Base-by-base conservation (phyloP, 257 asterid species). In the Pogostemon cablin region DNA sequence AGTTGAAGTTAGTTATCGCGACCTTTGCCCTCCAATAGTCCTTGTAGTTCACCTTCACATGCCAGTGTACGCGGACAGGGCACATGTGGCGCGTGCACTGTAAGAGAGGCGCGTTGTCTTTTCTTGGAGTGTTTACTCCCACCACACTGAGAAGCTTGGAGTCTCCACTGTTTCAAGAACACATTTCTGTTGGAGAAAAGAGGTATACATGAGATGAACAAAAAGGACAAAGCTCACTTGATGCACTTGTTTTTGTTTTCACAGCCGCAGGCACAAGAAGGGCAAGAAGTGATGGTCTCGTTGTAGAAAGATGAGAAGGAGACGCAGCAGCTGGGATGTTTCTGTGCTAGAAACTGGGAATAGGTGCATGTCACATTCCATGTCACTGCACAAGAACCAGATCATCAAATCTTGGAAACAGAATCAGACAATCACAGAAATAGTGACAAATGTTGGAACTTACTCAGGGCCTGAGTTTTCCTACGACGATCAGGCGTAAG, bases 61-160 rank as follows among this genome's bases (percentile, higher is more conserved):
- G 96, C 98, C 98, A 92, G n/a, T 92, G 97, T 68, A 91, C 91
- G 20, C 97, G 86, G 5, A 91, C 69, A 3, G 98, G 96, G 85
- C 98, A 89, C 98, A 91, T 89, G 44, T 91, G 98, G 85, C 82
- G 92, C 2, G 97, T 91, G 79, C 98, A 92, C 65, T 88, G 98
- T 9, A 92, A 7, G 32, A 88, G 74, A 1, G 98, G 95, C 0
- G 85, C 5, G 44, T 80, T 85, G 52, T 90, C 97, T 78, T 88
- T 90, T 74, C 83, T 74, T 0, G 97, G 97, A 9, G 97, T 90
- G 72, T 90, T 90, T 74, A 90, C 42, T 11, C 97, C 97, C 67
- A 83, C 87, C 74, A 67, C 83, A 20, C 84, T 88, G 2, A 81
- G 85, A 74, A 90, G 92, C 58, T 91, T 88, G 3, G 97, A 88